phyloP scores from a whole-genome alignment of 192 early-diverging fungal species.

The Backusella morwellensis region DNA sequence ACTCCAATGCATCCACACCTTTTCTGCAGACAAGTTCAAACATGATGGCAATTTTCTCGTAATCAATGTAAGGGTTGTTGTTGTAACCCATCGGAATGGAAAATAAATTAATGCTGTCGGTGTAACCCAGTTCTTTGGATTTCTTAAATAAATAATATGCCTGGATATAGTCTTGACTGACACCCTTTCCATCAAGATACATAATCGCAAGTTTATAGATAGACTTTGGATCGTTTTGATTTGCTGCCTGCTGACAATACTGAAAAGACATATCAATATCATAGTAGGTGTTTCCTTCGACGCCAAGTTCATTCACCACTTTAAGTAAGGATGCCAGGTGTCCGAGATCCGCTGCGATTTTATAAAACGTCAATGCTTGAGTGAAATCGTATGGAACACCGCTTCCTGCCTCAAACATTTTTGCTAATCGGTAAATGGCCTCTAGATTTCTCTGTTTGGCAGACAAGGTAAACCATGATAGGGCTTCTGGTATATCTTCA shows the following conservation, averaged over 20 bases:
- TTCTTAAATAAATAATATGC: background rate
- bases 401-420: background rate
- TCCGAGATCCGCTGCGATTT: background rate
- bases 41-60: background rate
- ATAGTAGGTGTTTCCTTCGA: conserved; percentile 6
- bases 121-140: background rate
- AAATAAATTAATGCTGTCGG: background rate
- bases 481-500: background rate
- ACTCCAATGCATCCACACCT: no score
- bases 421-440: background rate
- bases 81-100: background rate
- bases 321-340: background rate
- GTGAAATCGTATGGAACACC: background rate
- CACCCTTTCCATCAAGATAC: conserved; percentile 50
- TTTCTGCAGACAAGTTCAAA: background rate
- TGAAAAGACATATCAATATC: conserved; percentile 18
- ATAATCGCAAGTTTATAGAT: conserved; percentile 58
- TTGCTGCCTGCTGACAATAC: conserved; percentile 42
- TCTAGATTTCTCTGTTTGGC: background rate
- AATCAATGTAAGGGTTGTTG: background rate
- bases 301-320: background rate
- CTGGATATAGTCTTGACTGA: conserved; percentile 6
- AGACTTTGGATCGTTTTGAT: conserved; percentile 48
- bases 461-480: background rate
- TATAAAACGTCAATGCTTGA: background rate